Evolutionary conservation across 257 asterid species (phyloP).

Genomic region (Thymus mandschuricus): DNA sequence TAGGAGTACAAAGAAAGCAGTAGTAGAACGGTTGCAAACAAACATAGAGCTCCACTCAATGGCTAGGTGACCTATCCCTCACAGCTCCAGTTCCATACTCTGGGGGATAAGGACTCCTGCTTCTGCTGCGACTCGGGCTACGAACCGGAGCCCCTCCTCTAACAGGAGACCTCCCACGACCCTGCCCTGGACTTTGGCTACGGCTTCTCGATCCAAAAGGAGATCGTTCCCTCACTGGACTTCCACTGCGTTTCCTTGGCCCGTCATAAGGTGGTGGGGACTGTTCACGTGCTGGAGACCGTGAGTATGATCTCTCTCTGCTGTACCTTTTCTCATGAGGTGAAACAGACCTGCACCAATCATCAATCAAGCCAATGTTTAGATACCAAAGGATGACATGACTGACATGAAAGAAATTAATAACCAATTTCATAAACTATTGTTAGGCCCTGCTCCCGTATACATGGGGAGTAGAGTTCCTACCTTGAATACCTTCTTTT

Average conservation of each 20-base stretch:
- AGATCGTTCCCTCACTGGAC: constrained; percentile 55
- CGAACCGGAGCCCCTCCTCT: constrained; percentile 33
- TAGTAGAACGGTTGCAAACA: too few relatives aligned
- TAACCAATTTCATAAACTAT: too few relatives aligned
- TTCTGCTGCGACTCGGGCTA: constrained; percentile 54
- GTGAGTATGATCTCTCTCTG: constrained; percentile 65
- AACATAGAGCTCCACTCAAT: constrained; percentile 19
- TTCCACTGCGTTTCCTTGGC: constrained; percentile 55
- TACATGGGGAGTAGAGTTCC: too few relatives aligned
- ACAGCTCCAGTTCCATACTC: constrained; percentile 30
- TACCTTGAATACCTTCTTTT: constrained; percentile 86
- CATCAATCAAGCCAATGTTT: too few relatives aligned
- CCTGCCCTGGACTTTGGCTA: constrained; percentile 57
- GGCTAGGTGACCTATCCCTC: constrained; percentile 46
- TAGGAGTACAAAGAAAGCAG: too few relatives aligned
- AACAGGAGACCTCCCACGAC: constrained; percentile 42
- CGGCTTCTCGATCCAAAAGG: constrained; percentile 59
- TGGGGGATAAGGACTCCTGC: constrained; percentile 51
- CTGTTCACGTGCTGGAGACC: constrained; percentile 48
- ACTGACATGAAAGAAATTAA: too few relatives aligned
- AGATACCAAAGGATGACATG: too few relatives aligned
- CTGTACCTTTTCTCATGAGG: constrained; percentile 70
- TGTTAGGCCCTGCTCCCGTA: too few relatives aligned
- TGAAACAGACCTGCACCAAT: constrained; percentile 62
- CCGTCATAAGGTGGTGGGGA: constrained; percentile 54